Percentiles rank a stretch among this genome's conserved stretches.
These are phyloP conservation scores for Crithidia bombi DNA, from an alignment of 208 protist genomes.

Conservation along the genomic window DNA sequence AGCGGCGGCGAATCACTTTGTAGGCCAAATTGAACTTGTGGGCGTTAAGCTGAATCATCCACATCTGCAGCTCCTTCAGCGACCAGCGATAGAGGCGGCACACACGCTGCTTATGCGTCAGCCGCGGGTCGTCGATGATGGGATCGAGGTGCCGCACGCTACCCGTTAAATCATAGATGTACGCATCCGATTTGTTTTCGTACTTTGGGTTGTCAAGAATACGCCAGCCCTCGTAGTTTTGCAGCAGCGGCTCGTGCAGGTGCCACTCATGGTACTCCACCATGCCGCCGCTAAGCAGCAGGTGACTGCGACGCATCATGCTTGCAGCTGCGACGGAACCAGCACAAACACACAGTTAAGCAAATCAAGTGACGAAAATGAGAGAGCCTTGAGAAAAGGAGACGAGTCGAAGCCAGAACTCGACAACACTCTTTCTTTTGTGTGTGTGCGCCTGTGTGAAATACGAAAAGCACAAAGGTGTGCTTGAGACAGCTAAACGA, in stretches of 20 bases:
- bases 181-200: slow-evolving; percentile 78
- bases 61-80: slow-evolving; percentile 90
- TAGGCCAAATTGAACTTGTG: slow-evolving; percentile 91
- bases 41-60: slow-evolving; percentile 83
- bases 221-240: slow-evolving; percentile 94
- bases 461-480: too few species aligned
- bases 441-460: too few species aligned
- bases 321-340: too few species aligned
- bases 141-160: slow-evolving; percentile 89
- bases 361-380: too few species aligned
- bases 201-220: slow-evolving; percentile 92
- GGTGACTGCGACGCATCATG: slow-evolving; percentile 82
- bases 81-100: slow-evolving; percentile 91
- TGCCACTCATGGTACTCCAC: slow-evolving; percentile 94
- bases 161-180: slow-evolving; percentile 81
- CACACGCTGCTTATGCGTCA: slow-evolving; percentile 93
- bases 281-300: slow-evolving; percentile 81
- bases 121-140: slow-evolving; percentile 92
- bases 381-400: too few species aligned
- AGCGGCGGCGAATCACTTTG: slow-evolving; percentile 88
- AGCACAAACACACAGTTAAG: too few species aligned
- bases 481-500: too few species aligned
- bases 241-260: slow-evolving; percentile 87
- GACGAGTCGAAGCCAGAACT: too few species aligned
- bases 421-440: too few species aligned